Percentiles rank a stretch among this genome's conserved stretches.
phyloP scores from a whole-genome alignment of 371 early-diverging fungal species.

The Coemansia sp. region DNA sequence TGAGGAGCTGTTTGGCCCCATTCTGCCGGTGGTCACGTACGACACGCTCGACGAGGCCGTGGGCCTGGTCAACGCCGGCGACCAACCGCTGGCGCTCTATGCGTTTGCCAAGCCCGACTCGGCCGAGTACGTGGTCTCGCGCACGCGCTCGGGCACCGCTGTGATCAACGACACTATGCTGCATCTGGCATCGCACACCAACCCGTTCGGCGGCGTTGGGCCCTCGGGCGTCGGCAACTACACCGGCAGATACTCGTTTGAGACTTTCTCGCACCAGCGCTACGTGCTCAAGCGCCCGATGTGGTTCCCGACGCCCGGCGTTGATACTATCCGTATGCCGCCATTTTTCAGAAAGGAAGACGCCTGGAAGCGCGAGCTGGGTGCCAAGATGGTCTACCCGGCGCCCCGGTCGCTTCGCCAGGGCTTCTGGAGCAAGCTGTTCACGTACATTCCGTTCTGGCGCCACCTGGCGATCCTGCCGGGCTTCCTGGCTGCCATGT shows the following conservation, averaged over 20 bases:
- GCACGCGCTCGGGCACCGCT: conserved; percentile 75
- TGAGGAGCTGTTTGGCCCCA: conserved; percentile 83
- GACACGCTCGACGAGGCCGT: conserved; percentile 73
- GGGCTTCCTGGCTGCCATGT: conserved; percentile 25
- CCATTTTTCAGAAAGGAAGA: conserved; percentile 56
- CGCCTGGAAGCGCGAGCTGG: conserved; percentile 36
- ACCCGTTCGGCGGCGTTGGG: conserved; percentile 96
- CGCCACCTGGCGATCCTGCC: conserved; percentile 35
- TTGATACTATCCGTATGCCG: conserved; percentile 58
- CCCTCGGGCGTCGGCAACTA: conserved; percentile 85
- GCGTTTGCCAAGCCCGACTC: conserved; percentile 54
- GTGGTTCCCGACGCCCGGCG: conserved; percentile 43
- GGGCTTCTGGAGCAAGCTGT: conserved; percentile 13
- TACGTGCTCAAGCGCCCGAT: conserved; percentile 39
- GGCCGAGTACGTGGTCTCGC: conserved; percentile 47
- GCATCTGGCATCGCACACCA: conserved; percentile 50
- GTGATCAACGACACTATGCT: conserved; percentile 80
- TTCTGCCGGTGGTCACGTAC: conserved; percentile 78
- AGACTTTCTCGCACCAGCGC: conserved; percentile 72
- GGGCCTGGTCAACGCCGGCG: conserved; percentile 60
- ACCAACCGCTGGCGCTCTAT: conserved; percentile 75
- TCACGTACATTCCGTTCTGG: conserved; percentile 46
- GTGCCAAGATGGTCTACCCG: conserved; percentile 31
- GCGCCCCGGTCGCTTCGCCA: conserved; percentile 21
- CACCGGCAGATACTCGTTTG: conserved; percentile 76